phyloP scores from a whole-genome alignment of 495 filamentous ascomycete species.

The Delitschia confertaspora region DNA sequence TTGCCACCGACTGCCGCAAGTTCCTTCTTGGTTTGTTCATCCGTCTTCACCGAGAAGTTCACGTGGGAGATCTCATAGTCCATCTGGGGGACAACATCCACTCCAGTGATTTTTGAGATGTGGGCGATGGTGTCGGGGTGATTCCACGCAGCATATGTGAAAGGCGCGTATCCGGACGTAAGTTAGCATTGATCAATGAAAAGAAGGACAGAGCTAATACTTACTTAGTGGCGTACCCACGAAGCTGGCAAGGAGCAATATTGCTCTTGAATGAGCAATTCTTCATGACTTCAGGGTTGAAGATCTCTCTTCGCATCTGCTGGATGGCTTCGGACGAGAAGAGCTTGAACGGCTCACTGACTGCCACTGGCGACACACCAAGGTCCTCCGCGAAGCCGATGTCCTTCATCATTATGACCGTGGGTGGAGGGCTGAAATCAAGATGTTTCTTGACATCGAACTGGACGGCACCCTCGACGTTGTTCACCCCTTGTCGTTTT shows the following conservation, averaged over 20 bases:
- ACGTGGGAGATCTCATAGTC: constrained; percentile 68
- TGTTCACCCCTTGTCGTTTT: constrained; percentile 10
- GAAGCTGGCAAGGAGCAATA: constrained; percentile 55
- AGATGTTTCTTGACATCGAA: constrained; percentile 52
- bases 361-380: constrained; percentile 57
- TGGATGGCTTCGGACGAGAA: constrained; percentile 58
- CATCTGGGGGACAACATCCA: constrained; percentile 60
- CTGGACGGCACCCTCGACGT: constrained; percentile 3
- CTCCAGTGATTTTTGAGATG: constrained; percentile 63
- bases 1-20: constrained; percentile 40
- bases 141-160: constrained; percentile 64
- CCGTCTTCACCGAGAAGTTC: constrained; percentile 55
- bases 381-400: constrained; percentile 45
- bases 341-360: constrained; percentile 65
- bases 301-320: constrained; percentile 57
- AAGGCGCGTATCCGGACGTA: constrained; percentile 47
- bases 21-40: constrained; percentile 45
- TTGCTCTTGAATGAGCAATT: constrained; percentile 58
- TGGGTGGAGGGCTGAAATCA: constrained; percentile 42
- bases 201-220: constrained; percentile 20
- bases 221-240: constrained; percentile 62
- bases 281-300: constrained; percentile 52
- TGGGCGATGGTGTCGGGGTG: constrained; percentile 54
- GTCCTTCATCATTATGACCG: constrained; percentile 52
- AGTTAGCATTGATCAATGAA: too few relatives aligned